Evolutionary conservation across 2,329 filamentous ascomycete genomes (phyloP).

Genomic region (Emericellopsis cladophorae): DNA sequence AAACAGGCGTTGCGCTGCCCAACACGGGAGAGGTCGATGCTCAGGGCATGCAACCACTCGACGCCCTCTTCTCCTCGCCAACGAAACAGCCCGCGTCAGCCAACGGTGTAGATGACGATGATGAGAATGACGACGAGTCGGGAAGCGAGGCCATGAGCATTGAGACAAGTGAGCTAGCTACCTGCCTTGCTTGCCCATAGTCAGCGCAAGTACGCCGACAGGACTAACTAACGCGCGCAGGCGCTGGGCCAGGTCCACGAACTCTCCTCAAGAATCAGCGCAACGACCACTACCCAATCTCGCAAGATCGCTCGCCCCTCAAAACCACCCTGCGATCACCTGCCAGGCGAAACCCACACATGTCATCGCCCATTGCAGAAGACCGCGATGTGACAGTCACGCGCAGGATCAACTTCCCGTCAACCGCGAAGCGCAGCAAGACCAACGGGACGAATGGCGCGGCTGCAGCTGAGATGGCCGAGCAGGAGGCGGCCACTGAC

Average conservation of each 20-base stretch:
- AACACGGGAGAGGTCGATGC: conserved; percentile 77
- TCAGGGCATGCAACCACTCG: conserved; percentile 80
- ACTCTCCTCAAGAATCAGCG: conserved; percentile 39
- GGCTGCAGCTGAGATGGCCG: not conserved
- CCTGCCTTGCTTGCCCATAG: not conserved
- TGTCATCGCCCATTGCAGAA: conserved; percentile 33
- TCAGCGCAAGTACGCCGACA: not conserved
- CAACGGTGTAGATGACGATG: conserved; percentile 10
- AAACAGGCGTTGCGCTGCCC: conserved; percentile 74
- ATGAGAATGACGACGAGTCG: conserved; percentile 12
- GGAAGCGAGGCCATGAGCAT: conserved; percentile 38
- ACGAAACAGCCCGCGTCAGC: conserved; percentile 31
- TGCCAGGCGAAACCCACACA: conserved; percentile 46
- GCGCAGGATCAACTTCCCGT: conserved; percentile 40
- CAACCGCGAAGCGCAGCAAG: conserved; percentile 5
- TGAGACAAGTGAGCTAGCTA: too few species aligned
- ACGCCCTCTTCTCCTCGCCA: conserved; percentile 81
- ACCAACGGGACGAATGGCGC: conserved; percentile 17
- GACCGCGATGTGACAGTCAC: conserved; percentile 29
- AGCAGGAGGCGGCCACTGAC: too few species aligned
- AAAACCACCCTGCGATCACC: conserved; percentile 51
- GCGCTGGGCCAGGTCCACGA: conserved; percentile 37
- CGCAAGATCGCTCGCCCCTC: conserved; percentile 43
- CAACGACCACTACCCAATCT: conserved; percentile 32
- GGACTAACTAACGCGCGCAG: conserved; percentile 19